Evolutionary conservation across 2,329 filamentous ascomycete species (phyloP), one percentile per base, ranked within the genome.

Genomic region (Coniella vitis): DNA sequence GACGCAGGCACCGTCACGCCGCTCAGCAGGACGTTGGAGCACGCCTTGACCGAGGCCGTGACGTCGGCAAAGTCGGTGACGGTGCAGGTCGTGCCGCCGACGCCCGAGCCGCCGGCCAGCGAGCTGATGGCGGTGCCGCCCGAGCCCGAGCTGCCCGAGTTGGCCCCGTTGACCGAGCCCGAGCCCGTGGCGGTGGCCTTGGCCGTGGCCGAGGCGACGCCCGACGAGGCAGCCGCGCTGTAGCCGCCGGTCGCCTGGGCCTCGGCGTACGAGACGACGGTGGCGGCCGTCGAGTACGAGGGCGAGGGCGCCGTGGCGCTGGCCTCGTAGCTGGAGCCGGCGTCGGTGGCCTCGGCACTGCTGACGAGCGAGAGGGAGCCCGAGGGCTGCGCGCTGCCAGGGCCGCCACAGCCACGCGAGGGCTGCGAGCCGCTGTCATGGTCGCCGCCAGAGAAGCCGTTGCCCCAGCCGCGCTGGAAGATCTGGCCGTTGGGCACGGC

Each of bases 41-140:
- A 51, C 7, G 44, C 38, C 5, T 21, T 20, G 13, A 22, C 48
- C n/a, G 48, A 51, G 17, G 48, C 48, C 2, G 48, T 45, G 22
- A 46, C 48, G n/a, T 47, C 38, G 5, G 48, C 39, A 9, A 46
- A 16, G 21, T 39, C 48, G 7, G 48, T 51, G 22, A 51, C 48
- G 14, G 48, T 51, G 44, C 48, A 51, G 8, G 48, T 51, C 4
- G 48, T 51, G 9, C 48, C 48, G 22, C 48, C 48, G 3, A 51
- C 48, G 16, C 48, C 48, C 12, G 48, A 51, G 19, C 48, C 48
- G 20, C 48, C 48, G 2, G 48, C 34, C 7, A 51, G 35, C 4
- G 48, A 47, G 35, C 38, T 47, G n/a, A 51, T 20, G 34, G 48
- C 43, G 4, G 38, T 43, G 17, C 38, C 48, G 29, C 29, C n/a